Base-by-base conservation (phyloP, 768 basidiomycete species). In the Cystofilobasidium macerans region DNA sequence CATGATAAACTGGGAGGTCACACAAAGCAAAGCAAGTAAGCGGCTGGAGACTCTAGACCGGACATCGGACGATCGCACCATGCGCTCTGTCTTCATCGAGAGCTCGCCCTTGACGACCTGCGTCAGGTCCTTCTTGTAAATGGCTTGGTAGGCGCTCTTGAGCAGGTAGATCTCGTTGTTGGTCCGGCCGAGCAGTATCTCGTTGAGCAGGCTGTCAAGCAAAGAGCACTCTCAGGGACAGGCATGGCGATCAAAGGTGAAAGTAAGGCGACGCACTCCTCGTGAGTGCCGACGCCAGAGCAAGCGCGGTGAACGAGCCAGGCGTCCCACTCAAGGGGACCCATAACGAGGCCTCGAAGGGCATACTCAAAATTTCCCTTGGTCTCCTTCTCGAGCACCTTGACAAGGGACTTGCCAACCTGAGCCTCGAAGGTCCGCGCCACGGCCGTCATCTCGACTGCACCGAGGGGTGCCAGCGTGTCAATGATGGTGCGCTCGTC, bases 1-100 rank as follows among this genome's bases (percentile, higher is more conserved):
- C 79, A 82, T 81, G 45, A 59, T 13, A 33, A 70, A 73, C 67
- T n/a, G n/a, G n/a, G n/a, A n/a, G n/a, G n/a, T n/a, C n/a, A n/a
- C n/a, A n/a, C n/a, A n/a, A n/a, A n/a, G n/a, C n/a, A n/a, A n/a
- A n/a, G n/a, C n/a, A n/a, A n/a, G n/a, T n/a, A n/a, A n/a, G n/a
- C n/a, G n/a, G n/a, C n/a, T n/a, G n/a, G n/a, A n/a, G n/a, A n/a
- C n/a, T n/a, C n/a, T n/a, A n/a, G n/a, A n/a, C n/a, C n/a, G n/a
- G n/a, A n/a, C n/a, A n/a, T n/a, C n/a, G n/a, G n/a, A n/a, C n/a
- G n/a, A n/a, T n/a, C n/a, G n/a, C n/a, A n/a, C n/a, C n/a, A 64
- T 74, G 71, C 74, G 63, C 64, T 76, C 75, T 0, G 76, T 77
- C 73, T 77, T 76, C 71, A 75, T 72, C 54, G 73, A 74, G 54